phyloP scores from a whole-genome alignment of 2,329 filamentous ascomycete species.

The Pseudogymnoascus destructans region DNA sequence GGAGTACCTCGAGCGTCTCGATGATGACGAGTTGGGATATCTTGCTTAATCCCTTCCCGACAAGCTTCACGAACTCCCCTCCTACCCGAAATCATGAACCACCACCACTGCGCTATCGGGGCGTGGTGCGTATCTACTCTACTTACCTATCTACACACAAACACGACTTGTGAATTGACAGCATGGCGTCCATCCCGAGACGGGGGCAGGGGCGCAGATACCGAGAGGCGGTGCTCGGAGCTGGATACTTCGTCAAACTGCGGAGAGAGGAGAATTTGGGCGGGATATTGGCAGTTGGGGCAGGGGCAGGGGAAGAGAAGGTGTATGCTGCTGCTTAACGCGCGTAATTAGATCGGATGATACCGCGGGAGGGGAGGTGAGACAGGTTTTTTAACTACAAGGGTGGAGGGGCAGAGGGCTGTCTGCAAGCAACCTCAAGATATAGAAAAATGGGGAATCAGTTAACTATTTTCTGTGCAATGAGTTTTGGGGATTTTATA shows the following conservation, averaged over 20 bases:
- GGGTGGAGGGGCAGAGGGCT: not conserved
- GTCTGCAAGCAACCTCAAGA: not conserved
- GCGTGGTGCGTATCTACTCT: not conserved
- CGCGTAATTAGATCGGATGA: not conserved
- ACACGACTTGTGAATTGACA: not conserved
- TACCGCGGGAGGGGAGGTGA: not conserved
- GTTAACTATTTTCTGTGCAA: not conserved
- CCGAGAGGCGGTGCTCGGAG: not conserved
- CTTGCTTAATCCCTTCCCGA: constrained; percentile 49
- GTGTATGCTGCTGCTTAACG: not conserved
- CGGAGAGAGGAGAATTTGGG: not conserved
- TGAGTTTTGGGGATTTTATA: not conserved
- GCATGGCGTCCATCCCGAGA: not conserved
- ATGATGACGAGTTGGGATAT: constrained; percentile 89
- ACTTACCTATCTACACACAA: not conserved
- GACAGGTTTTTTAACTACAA: not conserved
- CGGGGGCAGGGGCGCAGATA: not conserved
- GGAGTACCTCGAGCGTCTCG: constrained; percentile 91
- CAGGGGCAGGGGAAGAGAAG: not conserved
- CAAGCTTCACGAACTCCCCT: not conserved
- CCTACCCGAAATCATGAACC: not conserved
- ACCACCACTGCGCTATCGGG: not conserved
- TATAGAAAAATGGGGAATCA: not conserved
- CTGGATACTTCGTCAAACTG: not conserved
- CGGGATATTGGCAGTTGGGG: not conserved